Base-by-base conservation (phyloP, 2,329 filamentous ascomycete genomes). In the Colletotrichum sidae region DNA sequence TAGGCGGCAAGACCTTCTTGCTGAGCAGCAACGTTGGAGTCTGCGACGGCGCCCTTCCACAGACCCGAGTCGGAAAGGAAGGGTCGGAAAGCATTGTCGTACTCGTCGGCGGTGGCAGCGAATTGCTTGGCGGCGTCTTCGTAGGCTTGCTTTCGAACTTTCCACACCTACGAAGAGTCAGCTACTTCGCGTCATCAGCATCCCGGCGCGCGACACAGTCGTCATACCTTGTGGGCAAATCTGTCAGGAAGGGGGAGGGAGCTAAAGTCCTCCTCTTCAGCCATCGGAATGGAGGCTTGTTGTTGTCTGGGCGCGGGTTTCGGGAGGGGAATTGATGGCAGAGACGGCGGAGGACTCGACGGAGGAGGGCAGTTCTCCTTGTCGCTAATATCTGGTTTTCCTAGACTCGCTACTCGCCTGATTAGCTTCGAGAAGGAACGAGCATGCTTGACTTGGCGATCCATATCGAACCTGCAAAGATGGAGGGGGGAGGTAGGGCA, bases 21-120 rank as follows among this genome's bases (percentile, higher is more conserved):
- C 77, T 99, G 96, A 39, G 96, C 96, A 15, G 95, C 96, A 64
- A 99, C 96, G 73, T 99, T 99, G 59, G 94, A 96, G 79, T 99
- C 96, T 72, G 90, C 89, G 7, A 96, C 95, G 1, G 94, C 96
- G 41, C 89, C 90, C 78, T 98, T 98, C 95, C 94, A 97, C 67
- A 99, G 78, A 68, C 89, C 83, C 1, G 94, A 85, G 70, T 99
- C 96, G 75, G 92, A 89, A 67, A 96, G 80, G 74, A 98, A 99
- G 1, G 95, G 93, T 71, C 89, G 87, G 72, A 99, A 97, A 41
- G 90, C 90, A 11, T 94, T 90, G 75, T 96, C 92, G 71, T 89
- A 87, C 76, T 98, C 95, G 79, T 94, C 91, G 67, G 93, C 90
- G 6, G 94, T 93, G 64, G 88, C 83, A 75, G 94, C 90, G 77